phyloP scores from a whole-genome alignment of 2,329 filamentous ascomycete genomes.

The Calonectria hongkongensis region DNA sequence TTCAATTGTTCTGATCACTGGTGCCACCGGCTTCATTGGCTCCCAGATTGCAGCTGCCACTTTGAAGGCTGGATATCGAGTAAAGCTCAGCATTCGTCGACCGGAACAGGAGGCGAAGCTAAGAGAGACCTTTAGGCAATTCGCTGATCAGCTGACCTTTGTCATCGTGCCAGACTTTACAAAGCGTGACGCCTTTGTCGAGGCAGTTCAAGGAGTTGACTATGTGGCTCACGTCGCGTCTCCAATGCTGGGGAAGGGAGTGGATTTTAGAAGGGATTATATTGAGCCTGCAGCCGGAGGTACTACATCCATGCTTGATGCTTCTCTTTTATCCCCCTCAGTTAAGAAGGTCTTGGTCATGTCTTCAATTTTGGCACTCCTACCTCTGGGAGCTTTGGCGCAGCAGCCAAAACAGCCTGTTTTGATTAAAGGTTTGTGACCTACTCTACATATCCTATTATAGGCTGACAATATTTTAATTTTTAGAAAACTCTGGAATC shows the following conservation, averaged over 20 bases:
- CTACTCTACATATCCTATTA: too few species aligned
- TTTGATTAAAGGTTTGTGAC: not conserved
- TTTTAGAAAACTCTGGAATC: slow-evolving; percentile 8
- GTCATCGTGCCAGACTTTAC: not conserved
- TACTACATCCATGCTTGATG: not conserved
- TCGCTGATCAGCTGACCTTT: not conserved
- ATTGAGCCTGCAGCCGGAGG: not conserved
- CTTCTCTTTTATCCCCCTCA: not conserved
- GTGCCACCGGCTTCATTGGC: slow-evolving; percentile 1
- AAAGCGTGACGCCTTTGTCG: not conserved
- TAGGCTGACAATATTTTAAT: not conserved
- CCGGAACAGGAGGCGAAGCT: slow-evolving; percentile 1
- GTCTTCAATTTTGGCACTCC: slow-evolving; percentile 7
- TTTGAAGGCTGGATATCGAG: slow-evolving; percentile 2
- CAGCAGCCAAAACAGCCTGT: not conserved
- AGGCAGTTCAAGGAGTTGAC: not conserved
- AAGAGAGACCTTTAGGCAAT: not conserved
- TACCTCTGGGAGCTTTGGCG: not conserved
- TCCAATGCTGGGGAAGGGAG: slow-evolving; percentile 6
- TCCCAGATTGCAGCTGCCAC: not conserved
- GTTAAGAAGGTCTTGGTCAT: slow-evolving; percentile 1
- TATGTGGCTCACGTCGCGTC: slow-evolving; percentile 14
- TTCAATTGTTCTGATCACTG: slow-evolving; percentile 5
- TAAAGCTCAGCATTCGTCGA: slow-evolving; percentile 13
- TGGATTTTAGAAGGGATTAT: not conserved